Conservation (phyloP, 1,284 basidiomycete species). For the Ustilago loliicola region DNA sequence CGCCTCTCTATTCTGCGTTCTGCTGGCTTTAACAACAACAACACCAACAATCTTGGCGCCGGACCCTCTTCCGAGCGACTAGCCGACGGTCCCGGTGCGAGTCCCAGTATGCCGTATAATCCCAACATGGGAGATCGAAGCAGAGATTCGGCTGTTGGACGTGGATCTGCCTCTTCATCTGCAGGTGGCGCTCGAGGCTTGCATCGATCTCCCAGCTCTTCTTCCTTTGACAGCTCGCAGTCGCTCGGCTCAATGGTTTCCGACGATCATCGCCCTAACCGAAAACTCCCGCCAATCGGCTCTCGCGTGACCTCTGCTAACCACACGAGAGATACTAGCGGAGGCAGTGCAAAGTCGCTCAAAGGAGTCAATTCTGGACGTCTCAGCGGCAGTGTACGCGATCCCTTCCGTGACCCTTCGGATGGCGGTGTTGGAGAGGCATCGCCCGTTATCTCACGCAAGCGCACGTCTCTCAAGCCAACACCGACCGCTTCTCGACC, state of each 20-base stretch:
- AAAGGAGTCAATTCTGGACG: conserved; percentile 4
- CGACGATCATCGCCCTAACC: conserved; percentile 43
- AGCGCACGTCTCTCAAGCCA: conserved; percentile 34
- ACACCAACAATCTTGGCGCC: conserved; percentile 35
- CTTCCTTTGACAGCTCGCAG: conserved; percentile 36
- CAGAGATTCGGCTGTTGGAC: conserved; percentile 12
- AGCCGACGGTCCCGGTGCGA: conserved; percentile 28
- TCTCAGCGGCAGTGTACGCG: conserved; percentile 8
- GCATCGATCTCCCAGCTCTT: conserved; percentile 29
- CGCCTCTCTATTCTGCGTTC: conserved; percentile 38
- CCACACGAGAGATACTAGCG: conserved; percentile 16
- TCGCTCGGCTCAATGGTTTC: conserved; percentile 29
- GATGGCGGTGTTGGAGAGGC: conserved; percentile 8
- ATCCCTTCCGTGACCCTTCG: conserved; percentile 47
- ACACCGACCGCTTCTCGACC: conserved; percentile 48
- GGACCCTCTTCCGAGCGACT: conserved; percentile 50
- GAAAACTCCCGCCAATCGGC: conserved; percentile 39
- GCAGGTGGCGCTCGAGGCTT: conserved; percentile 17
- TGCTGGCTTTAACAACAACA: conserved; percentile 9
- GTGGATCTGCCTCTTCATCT: conserved; percentile 21
- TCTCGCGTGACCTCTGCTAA: conserved; percentile 30
- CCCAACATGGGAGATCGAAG: background rate
- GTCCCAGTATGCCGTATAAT: conserved; percentile 21
- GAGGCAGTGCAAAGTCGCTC: conserved; percentile 11
- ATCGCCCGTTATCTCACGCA: background rate